Base-by-base conservation (phyloP, 2,329 filamentous ascomycete genomes). In the Aspergillus clavatus region DNA sequence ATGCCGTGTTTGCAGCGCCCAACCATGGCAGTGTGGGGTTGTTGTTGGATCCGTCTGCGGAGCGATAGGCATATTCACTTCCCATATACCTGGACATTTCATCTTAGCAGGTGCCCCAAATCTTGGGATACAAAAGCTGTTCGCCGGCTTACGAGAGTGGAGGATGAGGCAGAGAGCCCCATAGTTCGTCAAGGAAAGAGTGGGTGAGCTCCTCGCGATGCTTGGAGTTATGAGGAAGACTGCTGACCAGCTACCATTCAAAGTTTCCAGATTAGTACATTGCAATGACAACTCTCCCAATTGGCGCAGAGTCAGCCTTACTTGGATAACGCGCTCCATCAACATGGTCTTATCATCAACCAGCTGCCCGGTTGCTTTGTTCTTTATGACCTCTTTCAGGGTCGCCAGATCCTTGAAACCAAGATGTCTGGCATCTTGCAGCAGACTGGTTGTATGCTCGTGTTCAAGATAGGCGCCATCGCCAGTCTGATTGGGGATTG, bases 271-370 rank as follows among this genome's bases (percentile, higher is more conserved):
- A n/a, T 39, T 27, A 42, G 45, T 16, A 39, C 22, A 1, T 19
- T 10, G 14, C 19, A 16, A 22, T 7, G 28, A 18, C 18, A 10
- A 6, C 3, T 5, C 8, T 35, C 14, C 8, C n/a, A n/a, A 18
- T 19, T 11, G 18, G 10, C 3, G 18, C 14, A 4, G 7, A 16
- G 16, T 5, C 6, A 14, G 11, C 19, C 61, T 51, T 63, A 72
- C 71, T 56, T 75, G 79, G 48, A 89, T 87, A 4, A 84, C 75
- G 6, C 80, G 74, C 64, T 89, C 86, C 81, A 89, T 87, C 36
- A 88, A 72, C 74, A 87, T 86, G 1, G 82, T 86, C 68, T 85
- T 86, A 70, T 91, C 87, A 56, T 91, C 83, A 4, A 80, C 67
- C 8, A 83, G 72, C 38, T 79, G 75, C 1, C 84, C 82, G 54